phyloP scores from a whole-genome alignment of 148 eudicot species.

The Rhododendron griersonianum region DNA sequence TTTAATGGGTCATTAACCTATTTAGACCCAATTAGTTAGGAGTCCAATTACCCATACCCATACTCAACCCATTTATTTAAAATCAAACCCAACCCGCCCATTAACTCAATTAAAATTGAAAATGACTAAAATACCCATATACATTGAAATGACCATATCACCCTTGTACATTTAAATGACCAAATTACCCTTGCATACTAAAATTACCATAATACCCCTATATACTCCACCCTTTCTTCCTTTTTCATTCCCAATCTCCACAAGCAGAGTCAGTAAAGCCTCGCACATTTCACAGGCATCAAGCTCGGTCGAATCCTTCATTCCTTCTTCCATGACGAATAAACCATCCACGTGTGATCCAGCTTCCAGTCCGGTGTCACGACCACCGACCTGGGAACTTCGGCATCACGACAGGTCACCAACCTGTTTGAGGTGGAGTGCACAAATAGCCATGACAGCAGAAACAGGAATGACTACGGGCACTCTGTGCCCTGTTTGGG shows the following conservation, averaged over 20 bases:
- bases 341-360: conserved; percentile 93
- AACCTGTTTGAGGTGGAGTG: conserved; percentile 76
- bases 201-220: too few relatives aligned
- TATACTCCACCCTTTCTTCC: not conserved
- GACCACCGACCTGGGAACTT: conserved; percentile 88
- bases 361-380: conserved; percentile 71
- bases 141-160: too few relatives aligned
- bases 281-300: conserved; percentile 85
- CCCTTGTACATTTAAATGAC: too few relatives aligned
- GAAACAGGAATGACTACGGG: conserved; percentile 83
- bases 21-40: too few relatives aligned
- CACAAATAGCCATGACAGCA: conserved; percentile 70
- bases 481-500: conserved; percentile 33
- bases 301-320: conserved; percentile 41
- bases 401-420: conserved; percentile 90
- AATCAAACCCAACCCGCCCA: too few relatives aligned
- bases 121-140: too few relatives aligned
- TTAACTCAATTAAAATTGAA: too few relatives aligned
- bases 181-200: too few relatives aligned
- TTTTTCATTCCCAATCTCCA: conserved; percentile 49
- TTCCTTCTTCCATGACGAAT: conserved; percentile 76
- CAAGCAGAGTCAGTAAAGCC: conserved; percentile 77
- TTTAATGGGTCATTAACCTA: too few relatives aligned
- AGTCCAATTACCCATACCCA: too few relatives aligned
- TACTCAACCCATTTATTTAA: too few relatives aligned